Percentiles rank a stretch among this genome's conserved stretches.
These are phyloP conservation scores for Penicillium cinerascens DNA, from an alignment of 495 filamentous ascomycete species.

Conservation along the genomic window DNA sequence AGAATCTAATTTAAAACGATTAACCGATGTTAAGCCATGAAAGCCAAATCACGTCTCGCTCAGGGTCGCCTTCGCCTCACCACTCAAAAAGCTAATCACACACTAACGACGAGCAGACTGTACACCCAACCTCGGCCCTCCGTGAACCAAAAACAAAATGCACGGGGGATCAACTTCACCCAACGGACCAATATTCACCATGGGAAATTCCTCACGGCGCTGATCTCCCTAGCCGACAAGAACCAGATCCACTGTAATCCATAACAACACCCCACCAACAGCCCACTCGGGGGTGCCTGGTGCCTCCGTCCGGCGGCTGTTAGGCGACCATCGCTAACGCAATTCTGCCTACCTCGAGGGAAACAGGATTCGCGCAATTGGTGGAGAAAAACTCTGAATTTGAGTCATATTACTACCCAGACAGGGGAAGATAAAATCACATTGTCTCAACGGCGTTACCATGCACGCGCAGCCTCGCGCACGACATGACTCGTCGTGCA, in stretches of 20 bases:
- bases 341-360: too few species aligned
- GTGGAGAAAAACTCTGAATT: too few species aligned
- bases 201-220: not conserved
- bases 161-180: too few species aligned
- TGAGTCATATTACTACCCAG: too few species aligned
- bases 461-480: not conserved
- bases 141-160: too few species aligned
- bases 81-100: not conserved
- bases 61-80: too few species aligned
- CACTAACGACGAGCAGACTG: not conserved
- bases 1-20: too few species aligned
- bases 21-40: too few species aligned
- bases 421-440: not conserved
- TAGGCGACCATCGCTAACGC: not conserved
- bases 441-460: not conserved
- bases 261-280: not conserved
- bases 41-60: too few species aligned
- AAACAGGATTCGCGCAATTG: too few species aligned
- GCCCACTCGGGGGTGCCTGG: not conserved
- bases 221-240: not conserved
- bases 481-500: not conserved
- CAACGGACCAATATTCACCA: not conserved
- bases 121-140: not conserved
- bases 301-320: not conserved
- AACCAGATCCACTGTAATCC: not conserved